phyloP scores from a whole-genome alignment of 371 early-diverging fungal genomes.

The Mortierella sp. region DNA sequence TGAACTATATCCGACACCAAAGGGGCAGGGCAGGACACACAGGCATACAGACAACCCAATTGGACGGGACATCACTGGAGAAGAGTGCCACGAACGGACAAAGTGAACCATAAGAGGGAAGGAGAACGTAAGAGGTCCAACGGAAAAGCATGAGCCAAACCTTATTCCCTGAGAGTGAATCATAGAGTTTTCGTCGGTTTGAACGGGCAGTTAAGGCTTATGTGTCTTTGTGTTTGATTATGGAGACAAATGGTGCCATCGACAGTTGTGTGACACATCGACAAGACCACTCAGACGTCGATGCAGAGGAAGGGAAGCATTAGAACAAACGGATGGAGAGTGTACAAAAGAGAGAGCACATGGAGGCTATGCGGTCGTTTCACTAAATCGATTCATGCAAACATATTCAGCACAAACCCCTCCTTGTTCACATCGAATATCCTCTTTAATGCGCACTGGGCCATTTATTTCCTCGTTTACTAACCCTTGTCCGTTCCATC shows the following conservation, averaged over 20 bases:
- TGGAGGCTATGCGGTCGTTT: conserved; percentile 9
- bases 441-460: background rate
- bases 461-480: background rate
- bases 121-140: background rate
- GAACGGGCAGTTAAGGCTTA: background rate
- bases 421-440: background rate
- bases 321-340: background rate
- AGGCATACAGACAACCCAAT: background rate
- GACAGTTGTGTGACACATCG: background rate
- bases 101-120: background rate
- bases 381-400: conserved; percentile 7
- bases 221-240: conserved; percentile 1
- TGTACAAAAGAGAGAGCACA: background rate
- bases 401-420: background rate
- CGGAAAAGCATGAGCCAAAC: conserved; percentile 35
- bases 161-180: conserved; percentile 25
- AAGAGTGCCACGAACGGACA: background rate
- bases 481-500: background rate
- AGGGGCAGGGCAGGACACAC: background rate
- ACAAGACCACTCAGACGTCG: background rate
- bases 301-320: background rate
- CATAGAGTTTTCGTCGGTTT: conserved; percentile 12
- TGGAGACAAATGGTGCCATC: conserved; percentile 6
- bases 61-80: background rate
- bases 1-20: background rate